These are phyloP conservation scores for Salvia sclarea DNA, from an alignment of 305 asterid genomes.

Conservation along the genomic window DNA sequence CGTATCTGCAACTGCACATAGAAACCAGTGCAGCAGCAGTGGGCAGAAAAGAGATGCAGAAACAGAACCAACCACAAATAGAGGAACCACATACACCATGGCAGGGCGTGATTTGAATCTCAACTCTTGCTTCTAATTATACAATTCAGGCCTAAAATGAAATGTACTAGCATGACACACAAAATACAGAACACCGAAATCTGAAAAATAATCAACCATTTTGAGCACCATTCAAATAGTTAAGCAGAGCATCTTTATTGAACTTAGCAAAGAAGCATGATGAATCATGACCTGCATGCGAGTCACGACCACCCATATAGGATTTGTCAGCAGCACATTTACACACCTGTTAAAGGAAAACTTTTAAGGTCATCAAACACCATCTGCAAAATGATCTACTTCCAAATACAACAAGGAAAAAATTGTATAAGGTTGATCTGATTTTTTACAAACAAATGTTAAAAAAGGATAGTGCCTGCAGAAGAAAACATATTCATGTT, in stretches of 20 bases:
- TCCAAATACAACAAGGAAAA: conserved; percentile 6
- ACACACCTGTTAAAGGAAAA: conserved; percentile 64
- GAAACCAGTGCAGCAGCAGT: conserved; percentile 7
- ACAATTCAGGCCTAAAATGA: not conserved
- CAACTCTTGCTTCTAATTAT: conserved; percentile 12
- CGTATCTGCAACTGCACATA: conserved; percentile 3
- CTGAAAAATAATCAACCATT: not conserved
- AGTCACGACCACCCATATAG: conserved; percentile 83
- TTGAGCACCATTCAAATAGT: conserved; percentile 15
- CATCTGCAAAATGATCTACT: conserved; percentile 18
- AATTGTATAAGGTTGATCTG: not conserved
- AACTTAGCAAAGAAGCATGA: conserved; percentile 15
- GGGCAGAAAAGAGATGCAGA: conserved; percentile 10
- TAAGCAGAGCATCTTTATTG: conserved; percentile 13
- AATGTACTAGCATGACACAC: not conserved
- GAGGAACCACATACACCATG: not conserved
- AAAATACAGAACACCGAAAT: conserved; percentile 1
- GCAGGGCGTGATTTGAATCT: not conserved
- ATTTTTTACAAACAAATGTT: not conserved
- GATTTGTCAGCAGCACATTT: conserved; percentile 87
- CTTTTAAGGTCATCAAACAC: conserved; percentile 25
- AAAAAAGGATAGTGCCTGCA: not conserved
- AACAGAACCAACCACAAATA: conserved; percentile 1
- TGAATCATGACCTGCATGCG: conserved; percentile 75
- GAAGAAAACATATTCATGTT: not conserved